Conservation (phyloP, 139 green algal genomes). For the Micractinium conductrix region DNA sequence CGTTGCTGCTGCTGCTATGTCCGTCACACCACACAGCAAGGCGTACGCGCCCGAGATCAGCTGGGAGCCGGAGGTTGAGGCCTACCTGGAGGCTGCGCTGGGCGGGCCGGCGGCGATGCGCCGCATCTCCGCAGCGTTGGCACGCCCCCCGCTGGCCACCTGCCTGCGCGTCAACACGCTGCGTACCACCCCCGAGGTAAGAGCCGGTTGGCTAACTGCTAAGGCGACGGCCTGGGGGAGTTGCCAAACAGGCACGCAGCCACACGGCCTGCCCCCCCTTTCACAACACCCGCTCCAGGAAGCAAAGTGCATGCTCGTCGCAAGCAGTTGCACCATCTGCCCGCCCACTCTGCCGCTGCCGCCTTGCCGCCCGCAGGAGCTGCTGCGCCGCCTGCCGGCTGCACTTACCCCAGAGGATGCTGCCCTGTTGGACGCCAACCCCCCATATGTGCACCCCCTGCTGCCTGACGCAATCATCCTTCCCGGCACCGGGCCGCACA, state of each 20-base stretch:
- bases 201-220: background rate
- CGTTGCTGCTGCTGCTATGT: no score
- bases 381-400: slow-evolving; percentile 33
- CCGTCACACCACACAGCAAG: background rate
- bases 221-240: no score
- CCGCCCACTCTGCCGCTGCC: background rate
- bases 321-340: no score
- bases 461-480: slow-evolving; percentile 64
- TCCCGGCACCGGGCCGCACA: slow-evolving; percentile 60
- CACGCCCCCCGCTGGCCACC: slow-evolving; percentile 63
- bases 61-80: slow-evolving; percentile 47
- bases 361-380: slow-evolving; percentile 4
- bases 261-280: no score
- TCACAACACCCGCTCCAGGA: no score
- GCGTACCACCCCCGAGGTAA: slow-evolving; percentile 50
- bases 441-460: slow-evolving; percentile 40
- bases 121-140: slow-evolving; percentile 53
- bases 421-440: background rate
- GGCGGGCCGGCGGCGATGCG: slow-evolving; percentile 50
- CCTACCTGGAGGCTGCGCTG: slow-evolving; percentile 63
- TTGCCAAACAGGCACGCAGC: no score
- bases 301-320: no score
- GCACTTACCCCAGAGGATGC: background rate
- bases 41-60: slow-evolving; percentile 21
- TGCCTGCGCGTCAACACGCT: slow-evolving; percentile 81